These are phyloP conservation scores for Lasiodiplodia citricola DNA, from an alignment of 2,329 filamentous ascomycete genomes.

Conservation along the genomic window DNA sequence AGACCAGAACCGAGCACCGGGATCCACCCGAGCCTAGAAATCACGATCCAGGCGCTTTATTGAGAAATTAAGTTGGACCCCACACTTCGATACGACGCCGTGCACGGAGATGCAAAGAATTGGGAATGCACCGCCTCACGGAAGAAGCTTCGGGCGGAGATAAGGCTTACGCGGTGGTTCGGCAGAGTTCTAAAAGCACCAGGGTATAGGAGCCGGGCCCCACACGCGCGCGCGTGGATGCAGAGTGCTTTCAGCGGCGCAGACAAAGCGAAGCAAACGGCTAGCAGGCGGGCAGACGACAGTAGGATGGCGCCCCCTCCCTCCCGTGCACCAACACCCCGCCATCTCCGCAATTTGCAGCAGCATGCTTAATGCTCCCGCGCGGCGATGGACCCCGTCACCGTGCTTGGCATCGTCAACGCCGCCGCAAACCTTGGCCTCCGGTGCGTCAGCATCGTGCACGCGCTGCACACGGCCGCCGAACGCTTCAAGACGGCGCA, in stretches of 20 bases:
- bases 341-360: slow-evolving; percentile 3
- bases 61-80: not conserved
- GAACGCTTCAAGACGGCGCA: slow-evolving; percentile 28
- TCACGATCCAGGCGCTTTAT: not conserved
- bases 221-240: not conserved
- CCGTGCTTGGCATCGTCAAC: slow-evolving; percentile 20
- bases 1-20: not conserved
- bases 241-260: not conserved
- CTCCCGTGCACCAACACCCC: not conserved
- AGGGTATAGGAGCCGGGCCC: not conserved
- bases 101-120: not conserved
- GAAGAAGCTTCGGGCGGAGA: not conserved
- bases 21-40: not conserved
- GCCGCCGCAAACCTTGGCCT: slow-evolving; percentile 25
- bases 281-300: not conserved
- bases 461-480: slow-evolving; percentile 15
- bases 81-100: not conserved
- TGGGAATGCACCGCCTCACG: not conserved
- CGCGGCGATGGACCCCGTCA: slow-evolving; percentile 25
- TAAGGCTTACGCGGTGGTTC: not conserved
- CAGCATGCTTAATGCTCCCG: slow-evolving; percentile 8
- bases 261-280: not conserved
- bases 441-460: slow-evolving; percentile 22
- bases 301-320: not conserved
- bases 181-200: not conserved